Evolutionary conservation across 2,329 filamentous ascomycete genomes (phyloP).

Genomic region (Claviceps paspali): DNA sequence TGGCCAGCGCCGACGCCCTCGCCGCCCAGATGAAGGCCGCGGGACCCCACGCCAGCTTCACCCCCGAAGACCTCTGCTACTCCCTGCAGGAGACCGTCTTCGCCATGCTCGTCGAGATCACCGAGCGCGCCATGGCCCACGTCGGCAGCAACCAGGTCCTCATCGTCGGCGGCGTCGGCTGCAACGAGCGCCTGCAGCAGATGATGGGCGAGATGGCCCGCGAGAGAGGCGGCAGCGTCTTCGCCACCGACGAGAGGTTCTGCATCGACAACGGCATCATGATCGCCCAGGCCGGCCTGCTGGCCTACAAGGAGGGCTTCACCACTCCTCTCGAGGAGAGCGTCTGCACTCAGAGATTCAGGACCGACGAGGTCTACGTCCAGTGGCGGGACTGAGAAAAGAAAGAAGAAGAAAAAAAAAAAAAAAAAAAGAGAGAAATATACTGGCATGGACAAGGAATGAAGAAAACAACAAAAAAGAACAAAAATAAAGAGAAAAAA

Average conservation of each 20-base stretch:
- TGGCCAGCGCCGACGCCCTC: conserved; percentile 68
- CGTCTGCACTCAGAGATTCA: conserved; percentile 70
- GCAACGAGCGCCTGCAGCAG: conserved; percentile 83
- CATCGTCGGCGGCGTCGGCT: conserved; percentile 90
- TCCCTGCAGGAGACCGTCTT: conserved; percentile 89
- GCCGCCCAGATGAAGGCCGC: conserved; percentile 47
- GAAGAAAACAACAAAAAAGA: no score
- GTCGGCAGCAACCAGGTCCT: conserved; percentile 82
- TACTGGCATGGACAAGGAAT: no score
- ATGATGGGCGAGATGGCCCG: conserved; percentile 97
- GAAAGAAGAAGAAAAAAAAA: no score
- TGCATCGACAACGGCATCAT: conserved; percentile 99
- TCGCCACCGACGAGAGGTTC: conserved; percentile 90
- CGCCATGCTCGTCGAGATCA: conserved; percentile 97
- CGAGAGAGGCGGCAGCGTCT: conserved; percentile 79
- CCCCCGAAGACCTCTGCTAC: conserved; percentile 78
- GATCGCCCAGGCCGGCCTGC: conserved; percentile 90
- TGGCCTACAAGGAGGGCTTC: conserved; percentile 73
- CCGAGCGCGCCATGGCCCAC: conserved; percentile 95
- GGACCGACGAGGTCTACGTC: conserved; percentile 68
- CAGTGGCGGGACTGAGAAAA: conserved; percentile 52
- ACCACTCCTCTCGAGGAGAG: conserved; percentile 63
- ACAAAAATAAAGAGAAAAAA: no score
- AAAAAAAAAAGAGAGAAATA: background rate
- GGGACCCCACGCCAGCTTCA: conserved; percentile 43